Evolutionary conservation across 257 asterid species (phyloP), one percentile per base, ranked within the genome.

Genomic region (Solanum pimpinellifolium): DNA sequence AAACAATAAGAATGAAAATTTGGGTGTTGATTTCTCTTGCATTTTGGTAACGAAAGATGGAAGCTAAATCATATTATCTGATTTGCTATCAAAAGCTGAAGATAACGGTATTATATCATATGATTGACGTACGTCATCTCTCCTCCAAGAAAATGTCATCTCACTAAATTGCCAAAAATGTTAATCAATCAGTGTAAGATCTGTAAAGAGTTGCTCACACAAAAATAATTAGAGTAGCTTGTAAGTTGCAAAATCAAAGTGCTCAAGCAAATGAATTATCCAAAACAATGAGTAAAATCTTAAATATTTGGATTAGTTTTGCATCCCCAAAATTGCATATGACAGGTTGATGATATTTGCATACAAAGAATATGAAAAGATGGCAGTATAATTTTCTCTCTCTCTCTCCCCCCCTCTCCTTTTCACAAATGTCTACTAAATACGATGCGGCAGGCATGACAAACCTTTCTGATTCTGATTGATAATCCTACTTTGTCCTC

Each of bases 401-500:
- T 2, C 52, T 0, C 6, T 14, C 9, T 5, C 7, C 44, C 56
- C 5, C 35, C 35, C 5, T 3, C 35, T 33, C 35, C 35, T 33
- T 33, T 4, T 33, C 35, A 33, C 35, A 33, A 33, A 33, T 33
- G 35, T 33, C 35, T 33, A 33, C 74, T 29, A 84, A 31, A 33
- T 1, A 59, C 9, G 66, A 59, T 20, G 11, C 2, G 12, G 27
- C 66, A 59, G 25, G 66, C 12, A 59, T 59, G 66, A 87, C 68
- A 69, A 81, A 87, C 68, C 86, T 81, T 25, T 70, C 62, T 68
- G 68, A 49, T 85, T 27, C 83, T 68, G 74, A 83, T 46, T 47
- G 39, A 44, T 87, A 68, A 18, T 89, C 87, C 85, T 85, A 44
- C 42, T 31, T 56, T 41, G 89, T 88, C 90, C 91, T 90, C 92